Conservation (phyloP, 441 rosid genomes). For the Gossypium schwendimanii region DNA sequence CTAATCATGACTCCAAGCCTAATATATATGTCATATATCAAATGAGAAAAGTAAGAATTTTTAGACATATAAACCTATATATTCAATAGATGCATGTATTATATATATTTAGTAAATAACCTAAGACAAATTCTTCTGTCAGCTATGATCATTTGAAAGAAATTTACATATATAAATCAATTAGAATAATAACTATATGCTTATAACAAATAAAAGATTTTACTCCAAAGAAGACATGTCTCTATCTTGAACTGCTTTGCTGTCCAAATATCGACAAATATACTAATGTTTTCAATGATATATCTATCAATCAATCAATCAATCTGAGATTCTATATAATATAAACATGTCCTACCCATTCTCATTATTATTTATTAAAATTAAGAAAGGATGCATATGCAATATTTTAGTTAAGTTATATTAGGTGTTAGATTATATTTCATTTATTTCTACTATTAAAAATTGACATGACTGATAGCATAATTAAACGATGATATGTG, state of each 20-base stretch:
- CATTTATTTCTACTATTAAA: no score
- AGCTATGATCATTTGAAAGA: background rate
- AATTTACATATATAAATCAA: background rate
- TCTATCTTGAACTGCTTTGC: conserved; percentile 6
- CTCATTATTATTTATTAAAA: background rate
- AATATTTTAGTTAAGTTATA: background rate
- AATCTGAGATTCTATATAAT: conserved; percentile 7
- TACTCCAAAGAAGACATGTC: conserved; percentile 9
- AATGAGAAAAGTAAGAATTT: background rate
- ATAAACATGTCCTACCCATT: conserved; percentile 13
- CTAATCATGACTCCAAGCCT: background rate
- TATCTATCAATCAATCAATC: conserved; percentile 12
- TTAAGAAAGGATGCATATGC: background rate
- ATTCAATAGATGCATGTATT: background rate
- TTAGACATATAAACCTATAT: background rate
- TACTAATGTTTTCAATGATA: background rate
- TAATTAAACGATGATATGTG: no score
- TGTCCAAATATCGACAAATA: conserved; percentile 5
- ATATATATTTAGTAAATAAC: background rate
- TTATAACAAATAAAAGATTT: background rate
- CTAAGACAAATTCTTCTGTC: background rate
- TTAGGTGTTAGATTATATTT: no score
- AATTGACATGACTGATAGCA: no score
- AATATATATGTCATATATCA: background rate
- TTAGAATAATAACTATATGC: background rate